Base-by-base conservation (phyloP, 345 rosid genomes). In the Pistacia vera region DNA sequence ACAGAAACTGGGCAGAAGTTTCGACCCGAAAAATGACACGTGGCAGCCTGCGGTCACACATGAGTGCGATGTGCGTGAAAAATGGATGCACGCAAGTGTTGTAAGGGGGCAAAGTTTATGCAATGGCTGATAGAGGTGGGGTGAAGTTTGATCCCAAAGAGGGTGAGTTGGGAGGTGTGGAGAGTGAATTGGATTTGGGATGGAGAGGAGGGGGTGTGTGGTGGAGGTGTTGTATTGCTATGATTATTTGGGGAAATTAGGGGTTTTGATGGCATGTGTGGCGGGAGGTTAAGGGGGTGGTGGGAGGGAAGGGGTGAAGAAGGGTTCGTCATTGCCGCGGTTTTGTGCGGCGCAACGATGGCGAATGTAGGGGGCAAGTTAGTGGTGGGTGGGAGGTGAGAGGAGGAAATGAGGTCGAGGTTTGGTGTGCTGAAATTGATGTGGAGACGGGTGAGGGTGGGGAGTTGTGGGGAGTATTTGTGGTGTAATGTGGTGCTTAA, bases 121-220 rank as follows among this genome's bases (percentile, higher is more conserved):
- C 97, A 0, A 95, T 95, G 98, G 97, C 91, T 2, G 98, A 95
- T 73, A 60, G 98, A 11, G 88, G 89, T 3, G 98, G 98, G 30
- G 86, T 95, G 1, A 88, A 88, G 48, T 92, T 86, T 41, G 95
- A 91, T 35, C 90, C 93, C 0, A 55, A 60, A 44, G 87, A 54
- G n/a, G 3, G 56, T 56, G 76, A 73, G 63, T 20, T 95, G 98
- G 98, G 89, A 79, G 71, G 79, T 16, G 97, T 89, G 46, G 95
- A 85, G 83, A 79, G 35, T 14, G 84, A 82, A 36, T 80, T 95
- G 76, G 97, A 93, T 75, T 73, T 87, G 75, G 95, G 93, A 10
- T 95, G 98, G 98, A 86, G 97, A 67, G 98, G 97, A 89, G 95
- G 66, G 98, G 92, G n/a, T 93, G 95, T 54, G 98, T 90, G 73